These are phyloP conservation scores for Amanita exitialis DNA, from an alignment of 768 basidiomycete genomes.

Conservation along the genomic window DNA sequence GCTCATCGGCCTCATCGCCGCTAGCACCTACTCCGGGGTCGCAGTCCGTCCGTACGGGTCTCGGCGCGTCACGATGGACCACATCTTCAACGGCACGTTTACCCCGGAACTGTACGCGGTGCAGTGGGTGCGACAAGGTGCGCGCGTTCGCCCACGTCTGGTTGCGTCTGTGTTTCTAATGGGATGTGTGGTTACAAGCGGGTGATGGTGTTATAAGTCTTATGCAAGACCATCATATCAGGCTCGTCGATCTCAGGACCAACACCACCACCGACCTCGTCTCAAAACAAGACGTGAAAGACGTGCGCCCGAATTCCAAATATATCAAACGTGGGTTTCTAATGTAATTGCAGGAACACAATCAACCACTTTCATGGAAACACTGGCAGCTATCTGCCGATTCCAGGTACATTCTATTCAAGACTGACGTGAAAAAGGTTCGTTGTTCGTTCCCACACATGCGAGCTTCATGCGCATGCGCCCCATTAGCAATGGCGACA, in stretches of 20 bases:
- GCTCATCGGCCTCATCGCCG: conserved; percentile 71
- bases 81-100: conserved; percentile 92
- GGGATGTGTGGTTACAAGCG: conserved; percentile 33
- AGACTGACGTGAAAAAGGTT: conserved; percentile 68
- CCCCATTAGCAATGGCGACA: conserved; percentile 80
- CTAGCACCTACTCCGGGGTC: conserved; percentile 55
- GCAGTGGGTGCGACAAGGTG: conserved; percentile 91
- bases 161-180: not conserved
- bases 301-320: conserved; percentile 32
- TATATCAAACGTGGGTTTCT: conserved; percentile 1
- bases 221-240: conserved; percentile 50
- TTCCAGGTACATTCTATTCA: conserved; percentile 81
- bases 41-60: conserved; percentile 42
- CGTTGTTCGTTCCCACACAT: not conserved
- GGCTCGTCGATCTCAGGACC: conserved; percentile 72
- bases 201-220: conserved; percentile 90
- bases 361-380: conserved; percentile 36
- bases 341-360: conserved; percentile 36
- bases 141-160: conserved; percentile 11
- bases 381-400: conserved; percentile 85
- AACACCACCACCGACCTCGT: conserved; percentile 61
- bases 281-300: conserved; percentile 43
- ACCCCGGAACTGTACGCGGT: conserved; percentile 31
- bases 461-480: not conserved
- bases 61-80: conserved; percentile 74